Conservation (phyloP, 2,329 filamentous ascomycete species). For the Aureobasidium melanogenum region DNA sequence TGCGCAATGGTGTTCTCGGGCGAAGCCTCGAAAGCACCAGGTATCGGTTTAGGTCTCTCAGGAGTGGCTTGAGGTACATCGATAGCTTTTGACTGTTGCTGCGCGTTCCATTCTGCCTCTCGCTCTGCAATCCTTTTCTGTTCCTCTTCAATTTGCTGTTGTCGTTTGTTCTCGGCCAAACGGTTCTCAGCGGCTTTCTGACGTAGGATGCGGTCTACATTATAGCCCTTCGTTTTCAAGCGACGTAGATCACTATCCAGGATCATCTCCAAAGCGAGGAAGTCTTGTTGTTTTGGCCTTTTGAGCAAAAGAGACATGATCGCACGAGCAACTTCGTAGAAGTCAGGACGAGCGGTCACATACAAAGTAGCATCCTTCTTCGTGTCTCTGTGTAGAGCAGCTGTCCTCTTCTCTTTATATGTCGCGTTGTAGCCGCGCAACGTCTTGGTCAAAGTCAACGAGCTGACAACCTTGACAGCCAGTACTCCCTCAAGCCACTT, state of each 20-base stretch:
- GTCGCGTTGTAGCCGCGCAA: constrained; percentile 61
- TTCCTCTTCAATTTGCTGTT: constrained; percentile 56
- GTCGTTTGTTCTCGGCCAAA: constrained; percentile 73
- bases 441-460: constrained; percentile 68
- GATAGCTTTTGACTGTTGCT: neutral
- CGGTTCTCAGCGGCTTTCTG: constrained; percentile 80
- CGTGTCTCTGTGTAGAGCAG: constrained; percentile 52
- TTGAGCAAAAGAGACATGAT: constrained; percentile 72
- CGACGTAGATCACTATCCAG: constrained; percentile 76
- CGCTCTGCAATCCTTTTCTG: constrained; percentile 37
- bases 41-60: constrained; percentile 46
- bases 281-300: constrained; percentile 79
- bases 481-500: constrained; percentile 88
- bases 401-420: constrained; percentile 66
- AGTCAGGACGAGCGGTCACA: constrained; percentile 66
- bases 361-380: constrained; percentile 59
- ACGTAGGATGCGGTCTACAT: constrained; percentile 86
- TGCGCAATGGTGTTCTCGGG: constrained; percentile 37
- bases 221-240: constrained; percentile 81
- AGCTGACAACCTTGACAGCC: constrained; percentile 65
- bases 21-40: constrained; percentile 62
- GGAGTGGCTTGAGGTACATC: constrained; percentile 16
- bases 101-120: constrained; percentile 14
- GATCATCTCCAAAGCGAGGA: constrained; percentile 84
- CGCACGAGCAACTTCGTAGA: constrained; percentile 87